Conservation (phyloP, 345 rosid species). For the Salix suchowensis region DNA sequence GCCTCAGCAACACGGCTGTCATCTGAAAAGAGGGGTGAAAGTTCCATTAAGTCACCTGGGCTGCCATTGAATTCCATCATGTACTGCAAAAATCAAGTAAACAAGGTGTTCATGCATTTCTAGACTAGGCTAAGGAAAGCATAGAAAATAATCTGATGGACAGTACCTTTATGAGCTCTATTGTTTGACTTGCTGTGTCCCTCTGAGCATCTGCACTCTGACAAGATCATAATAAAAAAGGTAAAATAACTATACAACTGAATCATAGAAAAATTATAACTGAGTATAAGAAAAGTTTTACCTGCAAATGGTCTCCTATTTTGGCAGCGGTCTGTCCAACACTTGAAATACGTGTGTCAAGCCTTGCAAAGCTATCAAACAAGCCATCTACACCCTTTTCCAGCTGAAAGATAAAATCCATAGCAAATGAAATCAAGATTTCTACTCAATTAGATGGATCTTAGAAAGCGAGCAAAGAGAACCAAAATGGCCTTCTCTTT, state of each 20-base stretch:
- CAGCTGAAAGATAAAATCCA: slow-evolving; percentile 41
- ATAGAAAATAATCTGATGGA: slow-evolving; percentile 12
- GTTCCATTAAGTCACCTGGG: slow-evolving; percentile 99
- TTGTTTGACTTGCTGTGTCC: slow-evolving; percentile 95
- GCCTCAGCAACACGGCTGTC: slow-evolving; percentile 99
- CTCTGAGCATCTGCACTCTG: slow-evolving; percentile 99
- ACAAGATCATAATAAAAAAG: slow-evolving; percentile 14
- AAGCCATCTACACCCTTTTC: slow-evolving; percentile 94
- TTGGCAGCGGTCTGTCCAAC: slow-evolving; percentile 99
- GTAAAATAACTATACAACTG: slow-evolving; percentile 1
- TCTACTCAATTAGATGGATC: not conserved
- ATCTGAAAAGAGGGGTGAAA: slow-evolving; percentile 94
- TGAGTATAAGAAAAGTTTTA: slow-evolving; percentile 19
- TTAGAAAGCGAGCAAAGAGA: not conserved
- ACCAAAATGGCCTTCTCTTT: not conserved
- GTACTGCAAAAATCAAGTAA: slow-evolving; percentile 55
- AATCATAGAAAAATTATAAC: not conserved
- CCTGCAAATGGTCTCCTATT: slow-evolving; percentile 99
- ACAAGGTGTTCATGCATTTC: slow-evolving; percentile 14
- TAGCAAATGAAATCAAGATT: not conserved
- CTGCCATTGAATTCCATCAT: slow-evolving; percentile 97
- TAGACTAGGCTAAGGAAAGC: not conserved
- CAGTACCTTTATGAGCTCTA: slow-evolving; percentile 90
- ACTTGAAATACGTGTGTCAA: slow-evolving; percentile 91
- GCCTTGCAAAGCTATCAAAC: slow-evolving; percentile 85